Evolutionary conservation across 2,329 filamentous ascomycete genomes (phyloP), one percentile per base, ranked within the genome.

Genomic region (Microdochium nivale): DNA sequence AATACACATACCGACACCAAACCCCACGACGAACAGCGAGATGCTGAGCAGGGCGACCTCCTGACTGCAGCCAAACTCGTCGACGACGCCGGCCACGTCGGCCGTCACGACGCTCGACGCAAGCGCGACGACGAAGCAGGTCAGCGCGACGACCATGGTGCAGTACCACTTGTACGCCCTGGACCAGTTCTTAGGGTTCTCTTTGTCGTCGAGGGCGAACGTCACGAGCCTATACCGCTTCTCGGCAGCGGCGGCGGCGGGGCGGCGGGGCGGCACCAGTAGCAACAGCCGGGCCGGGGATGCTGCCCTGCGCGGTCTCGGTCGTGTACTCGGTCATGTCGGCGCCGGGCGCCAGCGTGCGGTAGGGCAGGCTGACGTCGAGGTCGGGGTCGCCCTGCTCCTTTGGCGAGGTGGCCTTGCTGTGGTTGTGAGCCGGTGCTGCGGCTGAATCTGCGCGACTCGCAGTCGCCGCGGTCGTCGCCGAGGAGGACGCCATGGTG

Each of bases 151-250:
- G 16, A 89, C 82, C 85, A 95, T 90, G 24, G 90, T 96, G 62
- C 81, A 85, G 62, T 85, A 88, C 88, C 88, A 92, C 69, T 91
- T 94, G 66, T 74, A 86, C 1, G 70, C 72, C 66, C 89, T 90
- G 52, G 78, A 81, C 87, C 87, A 94, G 67, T 92, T 94, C 75
- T 92, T 92, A 0, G 89, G 88, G 61, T 92, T 92, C 56, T 84
- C 86, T 0, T 81, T 79, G 64, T 94, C 88, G 53, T 83, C 72
- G 2, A 84, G 76, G 3, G 75, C 79, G 62, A 94, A 95, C 0
- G 84, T 87, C 32, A 88, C 83, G 10, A 88, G 71, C 57, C 71
- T 70, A 65, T 78, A 78, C 13, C 60, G 62, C 40, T 44, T 44
- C 10, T 44, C 40, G 23, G 16, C 13, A 21, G 3, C 19, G 13